A percentile compares a stretch with the other conserved stretches of the same genome.
Conservation (phyloP, 768 basidiomycete species). For the Amanita thiersii region DNA sequence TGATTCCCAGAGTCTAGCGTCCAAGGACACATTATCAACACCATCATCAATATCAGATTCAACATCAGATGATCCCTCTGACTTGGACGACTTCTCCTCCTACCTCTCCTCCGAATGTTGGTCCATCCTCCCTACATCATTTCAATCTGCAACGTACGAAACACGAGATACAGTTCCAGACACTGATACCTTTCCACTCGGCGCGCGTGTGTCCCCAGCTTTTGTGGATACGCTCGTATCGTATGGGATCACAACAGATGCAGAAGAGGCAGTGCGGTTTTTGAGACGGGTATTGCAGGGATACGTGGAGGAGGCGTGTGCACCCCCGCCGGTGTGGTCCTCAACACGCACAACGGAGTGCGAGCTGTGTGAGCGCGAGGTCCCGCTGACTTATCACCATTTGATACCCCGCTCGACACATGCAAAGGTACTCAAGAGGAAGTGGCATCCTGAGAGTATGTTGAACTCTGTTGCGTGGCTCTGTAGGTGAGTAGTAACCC, state of each 20-base stretch:
- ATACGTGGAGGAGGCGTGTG: constrained; percentile 37
- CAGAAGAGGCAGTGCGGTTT: constrained; percentile 30
- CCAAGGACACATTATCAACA: constrained; percentile 12
- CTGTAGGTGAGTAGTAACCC: constrained; percentile 31
- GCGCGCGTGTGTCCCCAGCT: constrained; percentile 27
- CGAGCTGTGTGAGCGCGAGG: constrained; percentile 51
- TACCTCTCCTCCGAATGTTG: constrained; percentile 47
- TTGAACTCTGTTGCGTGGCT: constrained; percentile 55
- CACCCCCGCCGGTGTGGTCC: constrained; percentile 44
- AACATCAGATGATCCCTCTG: constrained; percentile 19
- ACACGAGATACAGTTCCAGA: constrained; percentile 22
- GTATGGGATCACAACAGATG: constrained; percentile 34
- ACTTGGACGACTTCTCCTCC: constrained; percentile 44
- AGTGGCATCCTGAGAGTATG: constrained; percentile 46
- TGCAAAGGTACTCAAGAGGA: constrained; percentile 45
- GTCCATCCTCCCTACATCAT: constrained; percentile 27
- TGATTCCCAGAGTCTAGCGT: too few relatives aligned
- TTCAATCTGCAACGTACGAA: constrained; percentile 32
- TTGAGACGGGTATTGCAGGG: constrained; percentile 30
- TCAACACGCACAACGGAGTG: constrained; percentile 44
- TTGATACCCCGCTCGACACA: constrained; percentile 49
- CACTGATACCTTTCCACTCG: constrained; percentile 27
- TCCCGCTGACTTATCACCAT: constrained; percentile 55
- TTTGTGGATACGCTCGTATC: constrained; percentile 44
- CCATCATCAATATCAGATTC: constrained; percentile 3